Evolutionary conservation across 768 basidiomycete genomes (phyloP), one percentile per base, ranked within the genome.

Genomic region (Pisolithus orientalis): DNA sequence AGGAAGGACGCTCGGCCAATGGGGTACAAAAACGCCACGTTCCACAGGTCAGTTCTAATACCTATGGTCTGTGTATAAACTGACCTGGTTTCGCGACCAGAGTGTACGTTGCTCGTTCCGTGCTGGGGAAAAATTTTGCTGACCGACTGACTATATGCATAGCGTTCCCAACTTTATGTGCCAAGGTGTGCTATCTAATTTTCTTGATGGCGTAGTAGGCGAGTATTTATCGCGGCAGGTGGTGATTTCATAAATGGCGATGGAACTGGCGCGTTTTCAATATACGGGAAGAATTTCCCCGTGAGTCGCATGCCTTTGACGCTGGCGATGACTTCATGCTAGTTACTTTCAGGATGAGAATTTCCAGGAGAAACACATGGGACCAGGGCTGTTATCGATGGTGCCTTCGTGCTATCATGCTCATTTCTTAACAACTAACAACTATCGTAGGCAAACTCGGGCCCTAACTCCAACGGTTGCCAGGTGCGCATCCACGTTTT

Each of bases 161-260:
- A 91, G 89, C 14, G 88, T 91, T 21, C 87, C 84, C 6, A 90
- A 90, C 61, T 99, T 98, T 71, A 97, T 99, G 94, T 90, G 92
- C 59, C 94, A 98, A 80, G 93, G 93, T 66, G 59, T 29, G 39
- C 40, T 44, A 24, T 52, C 21, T 39, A 28, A 10, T 40, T 43
- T 17, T 42, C 39, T 21, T 16, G 38, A 39, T 42, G 11, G 6
- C 1, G 28, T 27, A 43, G 11, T 42, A 52, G 37, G 55, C 44
- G 14, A 21, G 25, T 32, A 14, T 34, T 4, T 14, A 11, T 39
- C 42, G 49, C 9, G 31, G 14, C 52, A 91, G 91, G 90, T 44
- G 96, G 96, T 0, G 96, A 99, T 65, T 99, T 98, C 58, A 60
- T 94, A 59, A 94, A 94, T 55, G 83, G 84, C 3, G 96, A 99